Conservation (phyloP, 768 basidiomycete species). For the Fomitopsis pulvina region DNA sequence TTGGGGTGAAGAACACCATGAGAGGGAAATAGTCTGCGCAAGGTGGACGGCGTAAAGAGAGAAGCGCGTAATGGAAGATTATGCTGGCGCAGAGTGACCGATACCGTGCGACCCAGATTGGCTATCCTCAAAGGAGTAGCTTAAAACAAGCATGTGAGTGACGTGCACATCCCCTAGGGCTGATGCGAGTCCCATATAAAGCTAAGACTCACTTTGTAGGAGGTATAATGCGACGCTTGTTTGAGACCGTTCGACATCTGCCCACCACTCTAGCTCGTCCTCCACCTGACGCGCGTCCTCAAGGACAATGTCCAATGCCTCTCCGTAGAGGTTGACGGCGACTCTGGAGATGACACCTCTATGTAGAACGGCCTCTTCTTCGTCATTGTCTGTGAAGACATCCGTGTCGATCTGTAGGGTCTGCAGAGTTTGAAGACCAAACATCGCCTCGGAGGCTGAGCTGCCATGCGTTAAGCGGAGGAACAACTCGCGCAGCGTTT, state of each 20-base stretch:
- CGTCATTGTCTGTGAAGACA: constrained; percentile 3
- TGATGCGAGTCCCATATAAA: too few species aligned
- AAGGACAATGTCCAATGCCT: constrained; percentile 38
- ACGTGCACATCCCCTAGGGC: too few species aligned
- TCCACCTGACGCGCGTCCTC: constrained; percentile 64
- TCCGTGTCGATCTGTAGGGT: constrained; percentile 9
- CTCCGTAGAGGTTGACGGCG: constrained; percentile 53
- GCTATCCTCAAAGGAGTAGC: constrained; percentile 40
- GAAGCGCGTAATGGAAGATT: constrained; percentile 41
- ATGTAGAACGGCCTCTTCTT: constrained; percentile 31
- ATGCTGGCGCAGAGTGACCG: constrained; percentile 35
- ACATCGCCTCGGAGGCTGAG: constrained; percentile 22
- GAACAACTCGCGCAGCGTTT: constrained; percentile 32
- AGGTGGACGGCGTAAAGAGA: constrained; percentile 38
- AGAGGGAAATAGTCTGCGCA: constrained; percentile 44
- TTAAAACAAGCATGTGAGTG: constrained; percentile 15
- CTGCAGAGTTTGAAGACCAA: constrained; percentile 25
- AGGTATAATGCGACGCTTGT: constrained; percentile 56
- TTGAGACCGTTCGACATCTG: constrained; percentile 55
- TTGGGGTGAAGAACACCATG: constrained; percentile 38
- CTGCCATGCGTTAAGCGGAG: constrained; percentile 29
- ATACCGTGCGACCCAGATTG: constrained; percentile 31
- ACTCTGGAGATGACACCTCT: constrained; percentile 42
- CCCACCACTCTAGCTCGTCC: constrained; percentile 83
- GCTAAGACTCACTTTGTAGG: constrained; percentile 58